Evolutionary conservation across 148 eudicot species (phyloP).

Genomic region (Chenopodium album): DNA sequence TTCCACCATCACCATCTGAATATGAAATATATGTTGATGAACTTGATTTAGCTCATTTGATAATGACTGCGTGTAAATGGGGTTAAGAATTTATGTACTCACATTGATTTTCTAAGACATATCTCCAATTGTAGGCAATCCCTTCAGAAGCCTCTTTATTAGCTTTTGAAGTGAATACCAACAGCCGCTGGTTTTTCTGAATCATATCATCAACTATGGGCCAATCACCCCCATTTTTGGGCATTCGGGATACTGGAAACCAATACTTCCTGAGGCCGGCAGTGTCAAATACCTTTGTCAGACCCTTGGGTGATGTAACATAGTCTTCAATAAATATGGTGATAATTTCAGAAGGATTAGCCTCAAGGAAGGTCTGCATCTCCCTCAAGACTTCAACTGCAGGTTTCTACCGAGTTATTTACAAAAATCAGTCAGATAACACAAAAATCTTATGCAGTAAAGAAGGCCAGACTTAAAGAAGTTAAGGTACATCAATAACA

Average conservation of each 20-base stretch:
- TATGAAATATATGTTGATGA: not conserved
- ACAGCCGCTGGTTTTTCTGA: constrained; percentile 63
- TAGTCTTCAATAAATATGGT: constrained; percentile 94
- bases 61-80: not conserved
- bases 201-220: constrained; percentile 88
- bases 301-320: constrained; percentile 76
- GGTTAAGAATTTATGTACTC: constrained; percentile 29
- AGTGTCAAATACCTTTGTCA: constrained; percentile 72
- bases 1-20: constrained; percentile 82
- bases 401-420: constrained; percentile 55
- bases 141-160: constrained; percentile 82
- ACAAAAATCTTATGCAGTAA: not conserved
- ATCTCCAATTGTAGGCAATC: constrained; percentile 91
- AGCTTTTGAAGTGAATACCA: constrained; percentile 88
- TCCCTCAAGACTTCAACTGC: constrained; percentile 76
- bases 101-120: constrained; percentile 93
- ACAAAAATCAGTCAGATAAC: constrained; percentile 11
- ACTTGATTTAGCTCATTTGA: not conserved
- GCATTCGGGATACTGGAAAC: constrained; percentile 91
- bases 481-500: not conserved
- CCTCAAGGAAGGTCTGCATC: constrained; percentile 61
- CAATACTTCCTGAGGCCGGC: constrained; percentile 85
- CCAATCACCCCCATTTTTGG: constrained; percentile 84
- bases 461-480: not conserved
- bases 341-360: constrained; percentile 72